Evolutionary conservation across 257 asterid species (phyloP).

Genomic region (Solanum medicagineum): DNA sequence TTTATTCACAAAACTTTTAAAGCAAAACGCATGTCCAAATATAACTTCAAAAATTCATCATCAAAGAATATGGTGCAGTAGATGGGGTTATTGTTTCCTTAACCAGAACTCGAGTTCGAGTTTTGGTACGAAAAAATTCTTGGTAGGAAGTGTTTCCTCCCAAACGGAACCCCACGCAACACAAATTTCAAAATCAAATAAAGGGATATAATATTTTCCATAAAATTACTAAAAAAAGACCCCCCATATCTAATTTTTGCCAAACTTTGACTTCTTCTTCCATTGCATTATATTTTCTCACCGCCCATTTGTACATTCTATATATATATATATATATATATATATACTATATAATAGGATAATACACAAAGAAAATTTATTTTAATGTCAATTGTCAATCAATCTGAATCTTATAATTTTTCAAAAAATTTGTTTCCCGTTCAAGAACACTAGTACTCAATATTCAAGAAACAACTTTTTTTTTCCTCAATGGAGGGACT

Average conservation of each 20-base stretch:
- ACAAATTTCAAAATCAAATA: neutral
- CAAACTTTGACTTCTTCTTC: neutral
- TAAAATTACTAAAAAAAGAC: neutral
- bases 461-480: neutral
- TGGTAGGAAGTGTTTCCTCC: no score
- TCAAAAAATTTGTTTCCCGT: neutral
- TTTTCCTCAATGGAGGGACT: neutral
- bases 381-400: neutral
- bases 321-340: neutral
- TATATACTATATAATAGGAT: neutral
- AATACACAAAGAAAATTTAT: neutral
- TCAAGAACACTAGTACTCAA: neutral
- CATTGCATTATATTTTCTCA: neutral
- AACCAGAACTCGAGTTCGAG: no score
- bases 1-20: no score
- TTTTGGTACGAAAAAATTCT: no score
- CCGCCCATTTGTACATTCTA: neutral
- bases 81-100: no score
- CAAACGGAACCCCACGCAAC: fast-evolving
- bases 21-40: no score
- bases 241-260: neutral
- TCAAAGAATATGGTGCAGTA: no score
- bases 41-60: no score
- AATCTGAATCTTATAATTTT: neutral
- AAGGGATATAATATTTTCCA: neutral